Evolutionary conservation across 2,329 filamentous ascomycete genomes (phyloP).

Genomic region (Phyllosticta citribraziliensis): DNA sequence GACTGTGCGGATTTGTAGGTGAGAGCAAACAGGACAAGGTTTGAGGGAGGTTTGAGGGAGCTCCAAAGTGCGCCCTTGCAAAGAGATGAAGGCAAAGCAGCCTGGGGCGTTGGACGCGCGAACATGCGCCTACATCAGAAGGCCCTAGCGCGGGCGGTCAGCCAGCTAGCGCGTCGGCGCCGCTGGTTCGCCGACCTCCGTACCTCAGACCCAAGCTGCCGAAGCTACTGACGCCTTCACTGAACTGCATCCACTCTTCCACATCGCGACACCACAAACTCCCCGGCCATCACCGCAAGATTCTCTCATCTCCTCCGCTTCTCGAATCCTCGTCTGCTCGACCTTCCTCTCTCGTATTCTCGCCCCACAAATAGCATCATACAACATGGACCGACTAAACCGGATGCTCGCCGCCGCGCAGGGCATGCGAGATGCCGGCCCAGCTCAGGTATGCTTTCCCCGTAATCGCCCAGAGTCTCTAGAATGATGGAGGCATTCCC

Average conservation of each 20-base stretch:
- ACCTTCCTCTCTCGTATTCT: conserved; percentile 2
- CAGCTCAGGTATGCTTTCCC: conserved; percentile 46
- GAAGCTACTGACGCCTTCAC: background rate
- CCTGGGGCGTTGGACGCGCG: background rate
- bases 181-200: background rate
- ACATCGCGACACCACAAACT: background rate
- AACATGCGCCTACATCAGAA: background rate
- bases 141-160: background rate
- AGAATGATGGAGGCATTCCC: conserved; percentile 10
- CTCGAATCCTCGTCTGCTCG: background rate
- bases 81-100: background rate
- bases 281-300: background rate
- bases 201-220: background rate
- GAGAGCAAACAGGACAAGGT: background rate
- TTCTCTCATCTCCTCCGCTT: background rate
- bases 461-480: background rate
- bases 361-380: conserved; percentile 5
- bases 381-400: conserved; percentile 78
- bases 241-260: background rate
- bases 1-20: background rate
- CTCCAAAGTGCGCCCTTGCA: background rate
- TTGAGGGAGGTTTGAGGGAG: background rate
- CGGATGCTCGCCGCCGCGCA: conserved; percentile 71
- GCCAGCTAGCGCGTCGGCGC: background rate
- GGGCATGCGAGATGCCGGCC: conserved; percentile 53